Evolutionary conservation across 148 eudicot species (phyloP).

Genomic region (Amaranthus cruentus): DNA sequence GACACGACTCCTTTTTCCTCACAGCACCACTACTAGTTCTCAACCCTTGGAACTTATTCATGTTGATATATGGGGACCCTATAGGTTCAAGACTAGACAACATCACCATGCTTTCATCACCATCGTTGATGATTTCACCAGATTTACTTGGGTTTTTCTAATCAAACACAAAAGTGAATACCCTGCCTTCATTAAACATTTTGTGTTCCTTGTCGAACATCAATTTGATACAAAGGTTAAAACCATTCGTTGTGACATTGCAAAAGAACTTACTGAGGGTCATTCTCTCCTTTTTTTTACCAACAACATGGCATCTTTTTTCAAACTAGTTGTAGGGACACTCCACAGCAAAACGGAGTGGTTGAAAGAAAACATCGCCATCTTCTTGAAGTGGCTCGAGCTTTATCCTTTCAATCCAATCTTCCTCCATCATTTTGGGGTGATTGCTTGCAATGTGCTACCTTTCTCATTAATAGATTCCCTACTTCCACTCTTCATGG

Average conservation of each 20-base stretch:
- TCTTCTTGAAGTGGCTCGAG: neutral
- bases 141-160: no score
- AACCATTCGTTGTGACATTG: neutral
- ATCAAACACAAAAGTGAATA: no score
- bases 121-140: no score
- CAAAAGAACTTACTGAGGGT: neutral
- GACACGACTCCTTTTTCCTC: no score
- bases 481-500: neutral
- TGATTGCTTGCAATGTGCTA: neutral
- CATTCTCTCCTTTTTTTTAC: neutral
- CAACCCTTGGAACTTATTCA: no score
- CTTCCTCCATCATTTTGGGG: neutral
- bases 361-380: constrained; percentile 2
- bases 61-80: no score
- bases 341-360: constrained; percentile 3
- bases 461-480: neutral
- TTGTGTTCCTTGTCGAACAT: no score
- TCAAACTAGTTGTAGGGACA: neutral
- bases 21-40: no score
- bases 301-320: neutral
- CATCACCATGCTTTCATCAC: no score
- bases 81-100: no score
- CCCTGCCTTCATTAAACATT: no score
- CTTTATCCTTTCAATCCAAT: neutral
- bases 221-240: no score